Conservation (phyloP, 768 basidiomycete species). For the Rubroboletus pulcherrimus region DNA sequence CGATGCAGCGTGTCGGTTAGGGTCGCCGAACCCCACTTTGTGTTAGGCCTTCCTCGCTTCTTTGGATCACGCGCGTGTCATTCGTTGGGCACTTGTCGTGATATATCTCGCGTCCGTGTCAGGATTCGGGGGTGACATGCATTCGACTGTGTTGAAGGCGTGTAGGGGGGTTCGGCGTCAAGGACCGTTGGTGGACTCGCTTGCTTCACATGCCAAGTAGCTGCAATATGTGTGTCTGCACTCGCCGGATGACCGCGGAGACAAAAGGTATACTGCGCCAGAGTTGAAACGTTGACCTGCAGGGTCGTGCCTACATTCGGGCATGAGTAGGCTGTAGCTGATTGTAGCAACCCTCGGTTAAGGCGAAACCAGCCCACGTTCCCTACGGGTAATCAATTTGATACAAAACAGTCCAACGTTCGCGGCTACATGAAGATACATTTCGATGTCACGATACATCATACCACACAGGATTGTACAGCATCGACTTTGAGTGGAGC, state of each 20-base stretch:
- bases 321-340: neutral
- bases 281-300: neutral
- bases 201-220: neutral
- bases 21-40: conserved; percentile 10
- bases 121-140: conserved; percentile 6
- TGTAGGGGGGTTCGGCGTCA: neutral
- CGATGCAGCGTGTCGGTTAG: conserved; percentile 22
- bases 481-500: neutral
- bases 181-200: neutral
- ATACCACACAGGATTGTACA: conserved; percentile 14
- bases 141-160: neutral
- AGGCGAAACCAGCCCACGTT: neutral
- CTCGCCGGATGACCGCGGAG: neutral
- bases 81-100: neutral
- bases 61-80: neutral
- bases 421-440: neutral
- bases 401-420: neutral
- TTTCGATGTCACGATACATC: neutral
- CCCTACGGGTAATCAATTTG: neutral
- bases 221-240: neutral
- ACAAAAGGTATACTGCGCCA: neutral
- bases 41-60: neutral
- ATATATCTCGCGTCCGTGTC: conserved; percentile 3
- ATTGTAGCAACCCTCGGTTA: neutral
- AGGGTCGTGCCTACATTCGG: neutral